A percentile compares a stretch with the other conserved stretches of the same genome.
Evolutionary conservation across 2,329 filamentous ascomycete genomes (phyloP).

Genomic region (Eutypella sp.): DNA sequence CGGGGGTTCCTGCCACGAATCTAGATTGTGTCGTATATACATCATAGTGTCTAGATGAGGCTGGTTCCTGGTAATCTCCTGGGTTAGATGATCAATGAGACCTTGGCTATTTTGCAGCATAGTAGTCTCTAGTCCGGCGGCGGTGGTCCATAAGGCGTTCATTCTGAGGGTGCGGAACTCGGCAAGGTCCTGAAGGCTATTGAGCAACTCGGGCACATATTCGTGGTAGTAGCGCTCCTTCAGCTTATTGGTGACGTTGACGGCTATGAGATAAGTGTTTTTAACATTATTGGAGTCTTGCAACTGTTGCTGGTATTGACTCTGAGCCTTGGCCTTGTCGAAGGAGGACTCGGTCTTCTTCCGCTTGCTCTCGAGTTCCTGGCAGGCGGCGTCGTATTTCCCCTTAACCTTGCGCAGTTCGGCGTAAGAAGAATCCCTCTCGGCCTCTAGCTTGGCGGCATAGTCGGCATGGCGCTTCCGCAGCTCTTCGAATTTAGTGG

Average conservation of each 20-base stretch:
- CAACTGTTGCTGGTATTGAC: slow-evolving; percentile 86
- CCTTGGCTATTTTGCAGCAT: slow-evolving; percentile 70
- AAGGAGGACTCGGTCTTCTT: slow-evolving; percentile 96
- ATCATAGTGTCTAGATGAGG: slow-evolving; percentile 93
- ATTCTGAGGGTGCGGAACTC: slow-evolving; percentile 82
- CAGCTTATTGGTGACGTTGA: slow-evolving; percentile 95
- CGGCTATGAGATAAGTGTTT: slow-evolving; percentile 94
- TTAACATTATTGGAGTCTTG: slow-evolving; percentile 96
- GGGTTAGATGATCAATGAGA: slow-evolving; percentile 65
- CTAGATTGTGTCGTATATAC: slow-evolving; percentile 91
- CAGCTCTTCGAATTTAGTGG: slow-evolving; percentile 77
- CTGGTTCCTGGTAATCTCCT: slow-evolving; percentile 82
- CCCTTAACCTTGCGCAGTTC: slow-evolving; percentile 87
- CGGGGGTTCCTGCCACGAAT: slow-evolving; percentile 73
- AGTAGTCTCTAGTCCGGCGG: slow-evolving; percentile 73
- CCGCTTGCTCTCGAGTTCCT: slow-evolving; percentile 88
- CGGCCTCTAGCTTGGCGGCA: slow-evolving; percentile 80
- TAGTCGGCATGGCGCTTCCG: slow-evolving; percentile 89
- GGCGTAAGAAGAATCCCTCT: slow-evolving; percentile 76
- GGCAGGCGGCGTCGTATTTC: slow-evolving; percentile 88
- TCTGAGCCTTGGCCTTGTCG: slow-evolving; percentile 88
- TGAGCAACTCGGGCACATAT: slow-evolving; percentile 88
- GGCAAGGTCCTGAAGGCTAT: slow-evolving; percentile 88
- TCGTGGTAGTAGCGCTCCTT: slow-evolving; percentile 98
- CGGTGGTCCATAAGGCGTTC: slow-evolving; percentile 80